These are phyloP conservation scores for Jacaranda copaia DNA, from an alignment of 257 asterid species.

Conservation along the genomic window DNA sequence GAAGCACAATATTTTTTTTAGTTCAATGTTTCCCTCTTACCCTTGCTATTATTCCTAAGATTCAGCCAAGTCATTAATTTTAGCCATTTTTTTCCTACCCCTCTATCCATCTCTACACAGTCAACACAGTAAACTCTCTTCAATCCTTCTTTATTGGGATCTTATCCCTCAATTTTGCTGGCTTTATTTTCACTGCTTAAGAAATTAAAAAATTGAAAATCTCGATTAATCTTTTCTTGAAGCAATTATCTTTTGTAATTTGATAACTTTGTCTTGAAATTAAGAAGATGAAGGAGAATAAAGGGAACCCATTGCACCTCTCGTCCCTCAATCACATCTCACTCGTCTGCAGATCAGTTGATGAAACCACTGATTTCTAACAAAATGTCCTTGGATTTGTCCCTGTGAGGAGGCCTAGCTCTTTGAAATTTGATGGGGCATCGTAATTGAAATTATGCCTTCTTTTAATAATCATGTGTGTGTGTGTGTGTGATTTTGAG, in stretches of 20 bases:
- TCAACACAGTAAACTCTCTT: background rate
- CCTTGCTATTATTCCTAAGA: too few species aligned
- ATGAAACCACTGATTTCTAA: slow-evolving; percentile 77
- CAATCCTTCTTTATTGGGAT: background rate
- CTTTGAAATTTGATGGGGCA: slow-evolving; percentile 86
- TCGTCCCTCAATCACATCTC: slow-evolving; percentile 92
- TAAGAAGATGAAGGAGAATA: slow-evolving; percentile 60
- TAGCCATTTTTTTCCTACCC: background rate
- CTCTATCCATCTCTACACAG: background rate
- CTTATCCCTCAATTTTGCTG: background rate
- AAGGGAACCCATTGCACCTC: slow-evolving; percentile 73
- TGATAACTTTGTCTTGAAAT: background rate
- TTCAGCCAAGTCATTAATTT: too few species aligned
- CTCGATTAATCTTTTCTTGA: background rate
- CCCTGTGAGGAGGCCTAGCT: slow-evolving; percentile 88
- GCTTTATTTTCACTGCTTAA: background rate
- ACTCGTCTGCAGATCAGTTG: slow-evolving; percentile 82
- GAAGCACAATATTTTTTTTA: too few species aligned
- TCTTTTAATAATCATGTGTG: slow-evolving; percentile 57
- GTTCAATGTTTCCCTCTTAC: too few species aligned
- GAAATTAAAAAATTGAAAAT: background rate
- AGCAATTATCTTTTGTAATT: background rate
- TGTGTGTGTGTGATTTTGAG: too few species aligned
- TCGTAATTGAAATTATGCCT: slow-evolving; percentile 59
- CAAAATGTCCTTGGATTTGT: slow-evolving; percentile 83